phyloP scores from a whole-genome alignment of 2,329 filamentous ascomycete species.

The Stagonosporopsis rhizophila region DNA sequence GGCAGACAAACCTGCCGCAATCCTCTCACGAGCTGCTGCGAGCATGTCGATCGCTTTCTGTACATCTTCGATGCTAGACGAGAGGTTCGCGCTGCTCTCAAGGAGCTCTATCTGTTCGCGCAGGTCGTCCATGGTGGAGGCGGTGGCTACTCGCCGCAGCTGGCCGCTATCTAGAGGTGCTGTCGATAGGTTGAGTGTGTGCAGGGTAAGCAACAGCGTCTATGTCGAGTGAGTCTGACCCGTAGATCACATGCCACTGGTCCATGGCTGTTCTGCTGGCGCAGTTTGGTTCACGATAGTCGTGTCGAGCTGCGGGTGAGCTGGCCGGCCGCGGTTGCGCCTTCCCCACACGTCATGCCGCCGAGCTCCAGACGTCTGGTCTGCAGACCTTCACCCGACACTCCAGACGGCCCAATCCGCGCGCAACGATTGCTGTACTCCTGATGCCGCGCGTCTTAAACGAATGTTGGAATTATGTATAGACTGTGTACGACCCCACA shows the following conservation, averaged over 20 bases:
- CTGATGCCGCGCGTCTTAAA: conserved; percentile 10
- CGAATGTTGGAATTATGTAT: conserved; percentile 30
- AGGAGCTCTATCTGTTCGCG: conserved; percentile 78
- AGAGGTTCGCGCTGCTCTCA: conserved; percentile 71
- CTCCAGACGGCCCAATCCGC: neutral
- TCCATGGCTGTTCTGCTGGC: conserved; percentile 35
- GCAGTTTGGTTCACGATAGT: neutral
- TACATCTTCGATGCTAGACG: conserved; percentile 76
- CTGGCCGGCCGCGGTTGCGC: conserved; percentile 6
- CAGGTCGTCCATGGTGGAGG: conserved; percentile 65
- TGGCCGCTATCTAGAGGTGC: conserved; percentile 1
- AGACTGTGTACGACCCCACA: conserved; percentile 13
- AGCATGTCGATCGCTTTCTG: conserved; percentile 84
- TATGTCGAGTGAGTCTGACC: conserved; percentile 24
- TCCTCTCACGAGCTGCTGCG: conserved; percentile 72
- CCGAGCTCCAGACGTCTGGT: neutral
- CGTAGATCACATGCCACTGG: conserved; percentile 25
- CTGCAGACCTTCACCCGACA: conserved; percentile 13
- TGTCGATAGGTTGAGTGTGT: neutral
- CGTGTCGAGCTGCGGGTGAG: conserved; percentile 11
- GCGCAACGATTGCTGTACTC: conserved; percentile 2
- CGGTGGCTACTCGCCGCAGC: conserved; percentile 3
- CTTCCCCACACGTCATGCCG: conserved; percentile 16
- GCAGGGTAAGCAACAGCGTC: conserved; percentile 1
- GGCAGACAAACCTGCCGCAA: conserved; percentile 64